A percentile compares a stretch with the other conserved stretches of the same genome.
Conservation (phyloP, 2,329 filamentous ascomycete species). For the Teratosphaeria nubilosa region DNA sequence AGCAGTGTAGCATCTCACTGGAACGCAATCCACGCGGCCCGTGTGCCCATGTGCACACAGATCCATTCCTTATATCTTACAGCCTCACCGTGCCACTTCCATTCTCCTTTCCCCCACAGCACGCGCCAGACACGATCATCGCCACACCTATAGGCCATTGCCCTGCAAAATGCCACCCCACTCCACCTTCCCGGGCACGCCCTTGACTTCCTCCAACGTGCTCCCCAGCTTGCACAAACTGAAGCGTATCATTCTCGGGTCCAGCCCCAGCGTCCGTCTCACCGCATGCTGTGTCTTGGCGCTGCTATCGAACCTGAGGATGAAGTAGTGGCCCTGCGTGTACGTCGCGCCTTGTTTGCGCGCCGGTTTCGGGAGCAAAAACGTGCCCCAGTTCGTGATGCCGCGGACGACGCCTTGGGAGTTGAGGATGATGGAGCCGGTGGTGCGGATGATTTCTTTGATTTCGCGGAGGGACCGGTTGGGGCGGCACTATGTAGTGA, state of each 20-base stretch:
- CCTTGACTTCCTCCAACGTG: conserved; percentile 52
- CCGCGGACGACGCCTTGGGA: conserved; percentile 84
- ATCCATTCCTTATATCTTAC: background rate
- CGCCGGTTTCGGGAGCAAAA: conserved; percentile 69
- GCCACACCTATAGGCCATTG: background rate
- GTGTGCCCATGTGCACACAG: too few relatives aligned
- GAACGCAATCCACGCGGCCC: background rate
- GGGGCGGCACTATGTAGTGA: conserved; percentile 80
- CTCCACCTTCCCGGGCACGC: conserved; percentile 45
- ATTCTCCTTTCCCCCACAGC: background rate
- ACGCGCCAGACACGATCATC: background rate
- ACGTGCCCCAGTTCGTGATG: conserved; percentile 90
- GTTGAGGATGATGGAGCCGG: conserved; percentile 72
- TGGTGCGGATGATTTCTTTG: conserved; percentile 85
- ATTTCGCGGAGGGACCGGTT: conserved; percentile 75
- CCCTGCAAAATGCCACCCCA: conserved; percentile 28
- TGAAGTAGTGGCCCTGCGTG: conserved; percentile 86
- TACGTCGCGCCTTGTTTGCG: conserved; percentile 75
- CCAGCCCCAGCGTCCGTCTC: conserved; percentile 64
- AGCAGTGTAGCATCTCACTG: background rate
- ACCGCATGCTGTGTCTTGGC: conserved; percentile 64
- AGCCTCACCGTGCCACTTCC: background rate
- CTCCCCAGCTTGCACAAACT: conserved; percentile 76
- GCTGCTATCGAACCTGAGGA: conserved; percentile 87
- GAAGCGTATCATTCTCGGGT: conserved; percentile 83